phyloP scores from a whole-genome alignment of 129 eudicot genomes.

The Flaveria linearis region DNA sequence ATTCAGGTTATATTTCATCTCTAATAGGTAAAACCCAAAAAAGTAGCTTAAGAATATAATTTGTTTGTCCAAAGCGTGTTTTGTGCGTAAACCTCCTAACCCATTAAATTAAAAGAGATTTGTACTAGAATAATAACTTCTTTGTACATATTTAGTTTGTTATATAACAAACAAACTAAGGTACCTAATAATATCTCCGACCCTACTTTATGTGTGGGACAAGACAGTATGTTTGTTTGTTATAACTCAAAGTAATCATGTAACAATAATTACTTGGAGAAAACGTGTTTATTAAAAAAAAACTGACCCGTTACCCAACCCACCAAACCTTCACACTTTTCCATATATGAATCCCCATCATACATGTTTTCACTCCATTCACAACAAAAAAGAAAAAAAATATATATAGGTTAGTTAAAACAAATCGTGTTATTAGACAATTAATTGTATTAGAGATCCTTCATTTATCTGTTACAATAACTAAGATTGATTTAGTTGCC shows the following conservation, averaged over 20 bases:
- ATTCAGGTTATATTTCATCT: not conserved
- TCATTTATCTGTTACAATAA: not conserved
- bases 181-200: too few relatives aligned
- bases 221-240: too few relatives aligned
- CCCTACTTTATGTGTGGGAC: too few relatives aligned
- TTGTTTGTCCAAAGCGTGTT: not conserved
- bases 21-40: not conserved
- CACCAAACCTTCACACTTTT: not conserved
- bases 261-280: not conserved
- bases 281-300: not conserved
- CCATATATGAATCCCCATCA: not conserved
- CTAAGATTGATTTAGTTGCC: not conserved
- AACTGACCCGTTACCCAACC: not conserved
- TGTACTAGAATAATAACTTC: not conserved
- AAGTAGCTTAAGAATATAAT: not conserved
- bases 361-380: constrained; percentile 1
- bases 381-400: not conserved
- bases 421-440: not conserved
- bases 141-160: not conserved
- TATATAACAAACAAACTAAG: too few relatives aligned
- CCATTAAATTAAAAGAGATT: not conserved
- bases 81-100: constrained; percentile 6
- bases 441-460: not conserved
- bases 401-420: not conserved
- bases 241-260: not conserved